Evolutionary conservation across 805 yeast species (phyloP).

Genomic region (Tetrapisispora namnaoensis): DNA sequence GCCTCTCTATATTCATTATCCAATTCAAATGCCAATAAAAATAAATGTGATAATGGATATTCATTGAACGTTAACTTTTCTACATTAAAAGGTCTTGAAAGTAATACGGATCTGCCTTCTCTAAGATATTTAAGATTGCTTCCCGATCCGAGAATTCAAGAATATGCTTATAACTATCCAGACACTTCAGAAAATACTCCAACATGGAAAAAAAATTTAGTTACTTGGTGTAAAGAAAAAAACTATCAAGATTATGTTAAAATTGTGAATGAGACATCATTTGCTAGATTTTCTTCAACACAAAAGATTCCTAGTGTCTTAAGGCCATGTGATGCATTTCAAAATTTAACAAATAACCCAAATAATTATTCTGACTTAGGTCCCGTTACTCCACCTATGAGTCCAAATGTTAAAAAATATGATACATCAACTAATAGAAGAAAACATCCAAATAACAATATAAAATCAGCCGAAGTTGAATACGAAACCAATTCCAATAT

Average conservation of each 20-base stretch:
- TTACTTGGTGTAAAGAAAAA: conserved; percentile 28
- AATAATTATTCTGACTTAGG: not conserved
- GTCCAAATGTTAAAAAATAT: conserved; percentile 8
- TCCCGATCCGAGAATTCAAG: conserved; percentile 24
- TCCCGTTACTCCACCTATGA: conserved; percentile 29
- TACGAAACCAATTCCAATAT: not conserved
- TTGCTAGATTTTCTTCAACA: conserved; percentile 3
- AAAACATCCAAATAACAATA: not conserved
- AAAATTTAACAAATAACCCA: conserved; percentile 10
- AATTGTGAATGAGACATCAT: conserved; percentile 9
- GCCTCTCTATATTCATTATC: conserved; percentile 19
- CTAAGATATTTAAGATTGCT: conserved; percentile 25
- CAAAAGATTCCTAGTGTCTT: conserved; percentile 19
- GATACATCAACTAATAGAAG: not conserved
- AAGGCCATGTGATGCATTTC: conserved; percentile 24
- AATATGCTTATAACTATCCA: conserved; percentile 25
- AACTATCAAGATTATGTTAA: conserved; percentile 24
- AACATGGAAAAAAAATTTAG: conserved; percentile 24
- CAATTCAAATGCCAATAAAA: not conserved
- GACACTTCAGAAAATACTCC: conserved; percentile 28
- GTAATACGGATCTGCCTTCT: conserved; percentile 18
- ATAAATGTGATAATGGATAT: not conserved
- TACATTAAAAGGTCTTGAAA: not conserved
- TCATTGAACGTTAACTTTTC: not conserved
- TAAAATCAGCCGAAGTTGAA: not conserved